phyloP scores from a whole-genome alignment of 2,329 filamentous ascomycete genomes.

The Ophiostoma sp. region DNA sequence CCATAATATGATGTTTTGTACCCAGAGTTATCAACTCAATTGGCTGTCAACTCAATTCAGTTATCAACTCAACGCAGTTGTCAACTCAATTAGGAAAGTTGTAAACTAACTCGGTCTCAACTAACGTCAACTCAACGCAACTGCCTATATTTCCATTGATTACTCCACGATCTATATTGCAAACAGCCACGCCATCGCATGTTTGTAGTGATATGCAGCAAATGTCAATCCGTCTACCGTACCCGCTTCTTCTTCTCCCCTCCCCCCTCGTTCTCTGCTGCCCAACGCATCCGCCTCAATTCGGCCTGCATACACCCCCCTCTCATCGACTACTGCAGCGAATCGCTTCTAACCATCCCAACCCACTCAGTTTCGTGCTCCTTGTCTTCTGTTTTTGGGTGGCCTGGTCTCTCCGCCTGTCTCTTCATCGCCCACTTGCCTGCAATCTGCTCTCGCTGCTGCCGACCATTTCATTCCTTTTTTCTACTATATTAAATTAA shows the following conservation, averaged over 20 bases:
- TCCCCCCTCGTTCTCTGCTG: constrained; percentile 16
- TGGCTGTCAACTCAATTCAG: background rate
- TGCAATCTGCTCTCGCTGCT: constrained; percentile 6
- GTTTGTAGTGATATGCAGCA: background rate
- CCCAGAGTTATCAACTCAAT: background rate
- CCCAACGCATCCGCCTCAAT: constrained; percentile 18
- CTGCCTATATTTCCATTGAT: background rate
- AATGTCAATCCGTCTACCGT: background rate
- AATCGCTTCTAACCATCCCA: constrained; percentile 22
- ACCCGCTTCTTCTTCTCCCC: constrained; percentile 15
- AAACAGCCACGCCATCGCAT: background rate
- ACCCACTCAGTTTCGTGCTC: constrained; percentile 20
- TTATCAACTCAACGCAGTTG: background rate
- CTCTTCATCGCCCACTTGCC: background rate
- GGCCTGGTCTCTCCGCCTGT: background rate
- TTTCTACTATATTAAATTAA: constrained; percentile 2
- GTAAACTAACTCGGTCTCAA: background rate
- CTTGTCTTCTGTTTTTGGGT: background rate
- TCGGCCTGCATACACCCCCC: constrained; percentile 20
- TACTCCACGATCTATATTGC: background rate
- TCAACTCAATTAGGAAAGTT: background rate
- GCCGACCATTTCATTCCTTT: background rate
- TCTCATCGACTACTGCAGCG: constrained; percentile 15
- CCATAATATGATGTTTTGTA: background rate
- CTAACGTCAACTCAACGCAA: background rate